Evolutionary conservation across 2,329 filamentous ascomycete species (phyloP), one percentile per base, ranked within the genome.

Genomic region (Trichoderma sp.): DNA sequence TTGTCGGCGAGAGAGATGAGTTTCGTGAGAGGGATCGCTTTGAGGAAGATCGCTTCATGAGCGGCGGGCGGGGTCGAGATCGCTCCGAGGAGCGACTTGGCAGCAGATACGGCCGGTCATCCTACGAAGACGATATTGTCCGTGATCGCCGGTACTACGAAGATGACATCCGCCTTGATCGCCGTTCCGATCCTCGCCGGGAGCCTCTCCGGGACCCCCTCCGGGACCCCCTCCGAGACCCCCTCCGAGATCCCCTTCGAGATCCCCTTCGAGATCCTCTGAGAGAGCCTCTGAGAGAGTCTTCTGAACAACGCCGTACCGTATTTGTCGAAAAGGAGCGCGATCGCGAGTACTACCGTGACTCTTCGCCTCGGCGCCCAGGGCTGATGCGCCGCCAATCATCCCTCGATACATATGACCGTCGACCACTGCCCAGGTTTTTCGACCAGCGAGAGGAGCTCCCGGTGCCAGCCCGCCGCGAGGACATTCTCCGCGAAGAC

Each of bases 371-470:
- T 66, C 84, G 86, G 40, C 86, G 91, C 57, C 94, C 93, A 2
- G 76, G 85, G 35, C 85, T 94, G 72, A 76, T 96, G 62, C 88
- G 94, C 69, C 88, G 94, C 55, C 94, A 97, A 78, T 97, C 93
- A 16, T 97, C 93, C 64, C 85, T 97, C 49, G 94, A 97, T 78
- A 97, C 92, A 0, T 97, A 93, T 77, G 94, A 97, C 79, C 89
- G 94, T 60, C 89, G 89, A 33, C 91, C 92, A 1, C 76, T 80
- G 3, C 80, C 80, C 10, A 77, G 78, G 61, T 83, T 84, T 73
- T 84, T 83, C 66, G 85, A 90, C 47, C 81, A 77, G 67, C 79
- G 85, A 24, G 87, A 89, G 63, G 88, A 91, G 71, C 89, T 89
- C 73, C 84, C 86, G n/a, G 84, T 87, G n/a, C 88, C 88, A 1